These are phyloP conservation scores for Sporobolomyces roseus DNA, from an alignment of 768 basidiomycete genomes.

Conservation along the genomic window DNA sequence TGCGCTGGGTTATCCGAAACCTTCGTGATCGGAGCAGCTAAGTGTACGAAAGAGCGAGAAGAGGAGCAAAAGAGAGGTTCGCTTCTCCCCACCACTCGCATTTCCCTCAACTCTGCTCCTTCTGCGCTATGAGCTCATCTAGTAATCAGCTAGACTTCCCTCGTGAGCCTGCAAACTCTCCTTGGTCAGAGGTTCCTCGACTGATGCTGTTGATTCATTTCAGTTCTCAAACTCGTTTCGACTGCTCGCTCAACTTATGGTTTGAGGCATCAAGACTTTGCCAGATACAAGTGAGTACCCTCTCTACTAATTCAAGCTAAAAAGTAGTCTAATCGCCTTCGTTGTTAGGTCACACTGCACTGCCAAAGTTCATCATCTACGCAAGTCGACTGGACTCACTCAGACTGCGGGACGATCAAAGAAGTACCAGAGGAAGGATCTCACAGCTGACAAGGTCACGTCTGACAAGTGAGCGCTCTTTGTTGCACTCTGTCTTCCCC, in stretches of 20 bases:
- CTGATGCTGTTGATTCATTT: background rate
- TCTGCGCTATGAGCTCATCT: background rate
- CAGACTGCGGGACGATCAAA: constrained; percentile 67
- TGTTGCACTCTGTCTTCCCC: no score
- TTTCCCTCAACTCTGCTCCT: background rate
- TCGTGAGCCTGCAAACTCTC: background rate
- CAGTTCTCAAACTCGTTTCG: constrained; percentile 49
- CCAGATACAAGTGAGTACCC: constrained; percentile 67
- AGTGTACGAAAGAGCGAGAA: background rate
- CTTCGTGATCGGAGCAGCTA: no score
- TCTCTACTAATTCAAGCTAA: no score
- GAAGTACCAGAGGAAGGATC: constrained; percentile 78
- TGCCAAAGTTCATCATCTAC: constrained; percentile 80
- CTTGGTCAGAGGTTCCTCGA: background rate
- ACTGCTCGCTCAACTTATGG: constrained; percentile 88
- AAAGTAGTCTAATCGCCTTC: background rate
- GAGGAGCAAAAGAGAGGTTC: background rate
- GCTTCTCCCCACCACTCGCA: background rate
- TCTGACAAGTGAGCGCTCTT: constrained; percentile 86
- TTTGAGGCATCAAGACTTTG: constrained; percentile 80
- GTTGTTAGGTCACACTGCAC: constrained; percentile 78
- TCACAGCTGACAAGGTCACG: constrained; percentile 66
- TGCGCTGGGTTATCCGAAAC: no score
- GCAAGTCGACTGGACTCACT: constrained; percentile 75
- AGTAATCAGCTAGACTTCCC: background rate